Percentiles rank a stretch among this genome's conserved stretches.
phyloP scores from a whole-genome alignment of 345 rosid species.

The Cardamine occulta region DNA sequence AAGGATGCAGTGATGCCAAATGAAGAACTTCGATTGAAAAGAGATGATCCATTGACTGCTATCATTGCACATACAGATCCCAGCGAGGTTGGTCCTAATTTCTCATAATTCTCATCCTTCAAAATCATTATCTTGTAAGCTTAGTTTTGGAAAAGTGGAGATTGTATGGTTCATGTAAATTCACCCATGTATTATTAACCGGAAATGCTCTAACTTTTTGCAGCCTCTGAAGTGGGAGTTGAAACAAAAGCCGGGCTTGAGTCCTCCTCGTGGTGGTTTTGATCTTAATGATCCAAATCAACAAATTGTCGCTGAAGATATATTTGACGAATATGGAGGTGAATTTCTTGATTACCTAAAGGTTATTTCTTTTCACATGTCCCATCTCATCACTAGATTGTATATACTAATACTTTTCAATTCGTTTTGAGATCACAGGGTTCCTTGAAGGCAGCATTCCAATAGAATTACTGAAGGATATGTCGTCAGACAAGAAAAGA shows the following conservation, averaged over 20 bases:
- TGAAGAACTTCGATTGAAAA: slow-evolving; percentile 85
- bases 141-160: neutral
- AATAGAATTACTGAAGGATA: slow-evolving; percentile 54
- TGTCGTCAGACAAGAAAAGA: slow-evolving; percentile 52
- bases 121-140: neutral
- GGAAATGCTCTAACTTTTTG: slow-evolving; percentile 13
- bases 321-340: slow-evolving; percentile 98
- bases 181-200: slow-evolving; percentile 7
- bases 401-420: slow-evolving; percentile 22
- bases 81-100: slow-evolving; percentile 60
- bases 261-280: slow-evolving; percentile 99
- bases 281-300: slow-evolving; percentile 89
- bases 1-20: slow-evolving; percentile 97
- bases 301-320: slow-evolving; percentile 96
- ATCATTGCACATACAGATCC: slow-evolving; percentile 82
- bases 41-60: slow-evolving; percentile 96
- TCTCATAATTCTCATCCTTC: slow-evolving; percentile 2
- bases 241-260: slow-evolving; percentile 94
- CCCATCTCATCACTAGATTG: slow-evolving; percentile 10
- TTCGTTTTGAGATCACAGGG: slow-evolving; percentile 51
- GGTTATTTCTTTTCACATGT: neutral
- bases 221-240: slow-evolving; percentile 98
- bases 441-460: slow-evolving; percentile 79
- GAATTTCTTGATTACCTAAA: slow-evolving; percentile 19
- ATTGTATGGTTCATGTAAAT: neutral